These are phyloP conservation scores for Vicia villosa DNA, from an alignment of 306 rosid species.

Conservation along the genomic window DNA sequence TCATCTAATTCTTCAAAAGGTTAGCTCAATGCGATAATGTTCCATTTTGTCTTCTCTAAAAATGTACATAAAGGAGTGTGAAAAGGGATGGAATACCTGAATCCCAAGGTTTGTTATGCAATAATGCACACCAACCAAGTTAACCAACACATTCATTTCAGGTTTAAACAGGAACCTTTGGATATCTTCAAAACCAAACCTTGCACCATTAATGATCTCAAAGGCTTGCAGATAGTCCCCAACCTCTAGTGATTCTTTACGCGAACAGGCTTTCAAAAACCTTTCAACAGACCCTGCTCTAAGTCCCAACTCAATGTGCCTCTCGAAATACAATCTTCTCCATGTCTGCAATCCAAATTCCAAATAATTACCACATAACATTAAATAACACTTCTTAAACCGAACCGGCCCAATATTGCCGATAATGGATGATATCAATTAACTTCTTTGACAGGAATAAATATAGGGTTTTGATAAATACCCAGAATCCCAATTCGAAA, in stretches of 20 bases:
- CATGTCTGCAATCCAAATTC: slow-evolving; percentile 58
- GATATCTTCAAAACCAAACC: slow-evolving; percentile 70
- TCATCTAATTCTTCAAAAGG: slow-evolving; percentile 25
- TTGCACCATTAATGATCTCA: slow-evolving; percentile 41
- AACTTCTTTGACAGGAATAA: background rate
- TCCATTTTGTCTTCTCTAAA: background rate
- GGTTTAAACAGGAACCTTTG: slow-evolving; percentile 66
- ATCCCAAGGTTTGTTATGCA: slow-evolving; percentile 55
- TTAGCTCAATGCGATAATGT: background rate
- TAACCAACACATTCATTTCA: slow-evolving; percentile 52
- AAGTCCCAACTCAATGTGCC: slow-evolving; percentile 60
- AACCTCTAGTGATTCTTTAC: slow-evolving; percentile 57
- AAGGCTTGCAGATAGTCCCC: slow-evolving; percentile 67
- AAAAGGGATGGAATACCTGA: slow-evolving; percentile 52
- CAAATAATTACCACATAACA: slow-evolving; percentile 16
- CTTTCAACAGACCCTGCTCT: slow-evolving; percentile 46
- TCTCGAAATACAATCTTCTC: slow-evolving; percentile 63
- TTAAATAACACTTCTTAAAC: background rate
- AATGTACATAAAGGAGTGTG: slow-evolving; percentile 11
- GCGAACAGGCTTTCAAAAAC: slow-evolving; percentile 54
- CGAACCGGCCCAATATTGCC: slow-evolving; percentile 10
- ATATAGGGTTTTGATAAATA: slow-evolving; percentile 16
- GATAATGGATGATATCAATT: background rate
- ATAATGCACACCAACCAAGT: slow-evolving; percentile 80
- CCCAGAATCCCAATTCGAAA: slow-evolving; percentile 28